A percentile compares a stretch with the other conserved stretches of the same genome.
Conservation (phyloP, 768 basidiomycete species). For the Leucocoprinus sp. region DNA sequence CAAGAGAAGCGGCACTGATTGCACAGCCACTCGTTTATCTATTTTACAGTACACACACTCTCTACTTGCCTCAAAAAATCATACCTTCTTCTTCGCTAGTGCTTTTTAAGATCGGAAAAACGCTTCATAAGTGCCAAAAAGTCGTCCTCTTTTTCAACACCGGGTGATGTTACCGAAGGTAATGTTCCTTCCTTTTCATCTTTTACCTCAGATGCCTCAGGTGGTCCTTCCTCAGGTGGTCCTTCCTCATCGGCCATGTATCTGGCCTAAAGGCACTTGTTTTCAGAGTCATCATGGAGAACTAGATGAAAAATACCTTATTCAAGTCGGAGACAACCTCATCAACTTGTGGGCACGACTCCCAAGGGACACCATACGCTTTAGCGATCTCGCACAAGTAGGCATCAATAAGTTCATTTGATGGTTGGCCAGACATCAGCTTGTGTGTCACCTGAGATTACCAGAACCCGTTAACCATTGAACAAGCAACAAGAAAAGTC, state of each 20-base stretch:
- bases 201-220: constrained; percentile 12
- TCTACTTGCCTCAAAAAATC: no score
- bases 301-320: background rate
- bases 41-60: no score
- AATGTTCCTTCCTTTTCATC: constrained; percentile 16
- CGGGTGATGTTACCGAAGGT: constrained; percentile 20
- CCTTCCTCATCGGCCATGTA: background rate
- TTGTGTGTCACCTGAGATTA: constrained; percentile 64
- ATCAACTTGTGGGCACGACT: constrained; percentile 20
- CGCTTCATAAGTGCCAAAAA: constrained; percentile 71
- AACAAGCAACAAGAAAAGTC: background rate
- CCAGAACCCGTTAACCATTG: background rate
- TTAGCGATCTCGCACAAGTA: constrained; percentile 87
- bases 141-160: constrained; percentile 45
- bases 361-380: constrained; percentile 74
- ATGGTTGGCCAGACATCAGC: constrained; percentile 60
- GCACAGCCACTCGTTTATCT: constrained; percentile 4
- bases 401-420: constrained; percentile 69
- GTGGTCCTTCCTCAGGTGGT: background rate
- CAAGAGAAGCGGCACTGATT: background rate
- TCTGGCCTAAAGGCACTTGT: no score
- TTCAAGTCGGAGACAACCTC: background rate
- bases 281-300: no score
- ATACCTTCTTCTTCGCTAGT: constrained; percentile 50
- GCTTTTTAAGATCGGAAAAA: constrained; percentile 84